Base-by-base conservation (phyloP, 169 alveolate genomes). In the Eimeria falciformis region DNA sequence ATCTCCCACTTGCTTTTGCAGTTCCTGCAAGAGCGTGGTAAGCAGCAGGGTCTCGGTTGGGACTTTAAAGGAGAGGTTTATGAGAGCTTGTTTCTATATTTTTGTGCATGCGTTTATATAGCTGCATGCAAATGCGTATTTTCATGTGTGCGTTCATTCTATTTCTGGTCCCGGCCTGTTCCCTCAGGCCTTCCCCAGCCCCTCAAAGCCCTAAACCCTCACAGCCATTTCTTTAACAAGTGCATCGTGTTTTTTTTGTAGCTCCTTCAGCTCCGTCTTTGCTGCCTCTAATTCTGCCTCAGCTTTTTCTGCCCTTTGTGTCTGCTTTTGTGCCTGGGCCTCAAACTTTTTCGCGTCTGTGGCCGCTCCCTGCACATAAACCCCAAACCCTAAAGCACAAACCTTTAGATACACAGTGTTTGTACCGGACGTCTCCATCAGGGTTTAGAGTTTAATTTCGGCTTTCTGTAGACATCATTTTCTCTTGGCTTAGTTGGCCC, bases 1-100 rank as follows among this genome's bases (percentile, higher is more conserved):
- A 5, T 9, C 71, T 23, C 71, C 91, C 81, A 84, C 40, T n/a
- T 84, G 81, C 71, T 84, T 62, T 50, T 66, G 37, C 91, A 84
- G 14, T 3, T 84, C 91, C 91, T 84, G 68, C 21, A 84, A 50
- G 62, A 14, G 14, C 7, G 14, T 11, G 62, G 62, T 11, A 50
- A 11, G 62, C 7, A 14, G 62, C 62, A 50, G 14, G 62, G n/a
- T 50, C 62, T 50, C n/a, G 62, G 62, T 7, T 11, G 62, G 62
- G 62, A 14, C 62, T 50, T 7, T 50, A 14, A 7, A 11, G 62
- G 14, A 7, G 7, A 7, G 7, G 14, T 14, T 14, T 50, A 50
- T 7, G 62, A 7, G n/a, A 14, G n/a, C 7, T 11, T 50, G 62
- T 14, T 14, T 14, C 62, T 50, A 50, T 14, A 50, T 50, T 7